Evolutionary conservation across 768 basidiomycete genomes (phyloP), one percentile per base, ranked within the genome.

Genomic region (Tylopilus plumbeoviolaceoides): DNA sequence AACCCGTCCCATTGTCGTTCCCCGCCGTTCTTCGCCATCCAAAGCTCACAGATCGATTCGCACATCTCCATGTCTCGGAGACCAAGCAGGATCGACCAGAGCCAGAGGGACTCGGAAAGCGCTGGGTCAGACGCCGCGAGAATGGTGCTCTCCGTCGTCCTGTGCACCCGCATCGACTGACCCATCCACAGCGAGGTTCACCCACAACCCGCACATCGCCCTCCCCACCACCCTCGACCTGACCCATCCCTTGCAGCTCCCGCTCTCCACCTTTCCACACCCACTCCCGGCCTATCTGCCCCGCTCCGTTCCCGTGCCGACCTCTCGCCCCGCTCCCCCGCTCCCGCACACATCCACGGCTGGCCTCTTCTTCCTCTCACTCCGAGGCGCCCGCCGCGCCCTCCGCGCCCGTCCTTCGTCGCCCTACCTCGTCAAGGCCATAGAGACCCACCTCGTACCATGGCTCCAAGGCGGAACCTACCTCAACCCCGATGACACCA

Each of bases 31-130:
- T 89, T 25, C 81, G 84, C 54, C 80, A 82, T 61, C 74, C 81
- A 4, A 80, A 75, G 4, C 69, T 87, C 1, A 62, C 71, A 10
- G 73, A 75, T 53, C 73, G 78, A 20, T 85, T 75, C 58, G 79
- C 83, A 0, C 78, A 84, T 63, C 73, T 87, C 7, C 73, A 71
- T 35, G 18, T 38, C 36, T 40, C 57, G 7, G 55, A 45, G 39
- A 7, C 17, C 17, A 8, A 28, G 8, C 36, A 5, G 7, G 75
- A 70, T 36, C 72, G 83, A 48, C 78, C 79, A 51, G 82, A 84
- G 46, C 84, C 81, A 47, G 85, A 89, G 57, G 90, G n/a, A n/a
- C n/a, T n/a, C n/a, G n/a, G 90, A 33, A 91, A 87, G 67, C 84
- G 87, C 31, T 89, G 84, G 84, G 69, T 82, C 5, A 72, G 87